These are phyloP conservation scores for Kuraishia ogatae DNA, from an alignment of 805 yeast genomes.

Conservation along the genomic window DNA sequence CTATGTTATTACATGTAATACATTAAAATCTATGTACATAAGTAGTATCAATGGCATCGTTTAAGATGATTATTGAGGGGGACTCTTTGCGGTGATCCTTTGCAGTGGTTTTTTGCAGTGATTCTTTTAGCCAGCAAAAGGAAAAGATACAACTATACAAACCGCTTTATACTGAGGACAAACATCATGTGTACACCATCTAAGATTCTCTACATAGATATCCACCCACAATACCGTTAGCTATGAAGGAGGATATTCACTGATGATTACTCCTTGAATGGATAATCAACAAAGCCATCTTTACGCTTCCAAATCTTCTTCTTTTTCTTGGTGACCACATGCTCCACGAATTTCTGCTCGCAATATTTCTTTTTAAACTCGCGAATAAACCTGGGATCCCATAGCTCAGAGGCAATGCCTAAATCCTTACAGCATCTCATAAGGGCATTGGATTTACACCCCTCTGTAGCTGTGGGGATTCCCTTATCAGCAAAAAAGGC, in stretches of 20 bases:
- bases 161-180: no score
- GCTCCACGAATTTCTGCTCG: constrained; percentile 81
- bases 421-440: constrained; percentile 98
- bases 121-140: no score
- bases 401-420: constrained; percentile 92
- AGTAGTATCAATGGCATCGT: no score
- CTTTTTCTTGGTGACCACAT: constrained; percentile 72
- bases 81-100: no score
- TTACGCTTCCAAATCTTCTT: constrained; percentile 90
- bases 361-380: constrained; percentile 56
- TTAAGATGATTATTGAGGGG: no score
- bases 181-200: no score
- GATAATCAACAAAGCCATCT: constrained; percentile 77
- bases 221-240: no score
- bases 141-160: no score
- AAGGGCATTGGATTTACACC: constrained; percentile 91
- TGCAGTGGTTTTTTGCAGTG: no score
- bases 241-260: no score
- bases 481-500: constrained; percentile 82
- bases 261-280: constrained; percentile 42
- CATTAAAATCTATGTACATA: background rate
- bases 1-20: background rate
- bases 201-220: no score
- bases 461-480: constrained; percentile 93
- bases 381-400: constrained; percentile 93